Evolutionary conservation across 148 eudicot species (phyloP).

Genomic region (Rhododendron henanense): DNA sequence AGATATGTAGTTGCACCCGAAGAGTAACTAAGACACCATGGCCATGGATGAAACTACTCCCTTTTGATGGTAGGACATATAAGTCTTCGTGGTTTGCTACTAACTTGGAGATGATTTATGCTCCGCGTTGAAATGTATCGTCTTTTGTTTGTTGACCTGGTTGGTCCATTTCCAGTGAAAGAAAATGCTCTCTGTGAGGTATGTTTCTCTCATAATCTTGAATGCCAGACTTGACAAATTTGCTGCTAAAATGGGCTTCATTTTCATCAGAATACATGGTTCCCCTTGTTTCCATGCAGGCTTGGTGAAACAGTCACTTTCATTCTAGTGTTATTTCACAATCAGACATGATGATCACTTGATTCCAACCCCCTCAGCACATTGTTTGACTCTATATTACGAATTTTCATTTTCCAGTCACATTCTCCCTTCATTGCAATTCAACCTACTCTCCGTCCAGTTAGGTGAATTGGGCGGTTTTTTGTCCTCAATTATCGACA

Average conservation of each 20-base stretch:
- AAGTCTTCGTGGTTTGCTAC: background rate
- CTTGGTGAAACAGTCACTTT: background rate
- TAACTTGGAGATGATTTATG: background rate
- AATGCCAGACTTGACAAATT: background rate
- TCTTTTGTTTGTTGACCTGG: background rate
- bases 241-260: background rate
- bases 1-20: background rate
- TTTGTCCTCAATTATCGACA: background rate
- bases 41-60: background rate
- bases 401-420: slow-evolving; percentile 1
- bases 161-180: background rate
- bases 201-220: background rate
- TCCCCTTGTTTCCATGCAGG: background rate
- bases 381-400: background rate
- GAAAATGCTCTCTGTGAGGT: background rate
- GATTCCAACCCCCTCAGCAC: background rate
- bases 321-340: background rate
- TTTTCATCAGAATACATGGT: background rate
- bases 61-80: background rate
- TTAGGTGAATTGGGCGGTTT: background rate
- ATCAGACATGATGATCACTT: slow-evolving; percentile 3
- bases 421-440: slow-evolving; percentile 3
- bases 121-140: background rate
- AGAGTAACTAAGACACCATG: background rate
- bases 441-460: background rate